A percentile compares a stretch with the other conserved stretches of the same genome.
Conservation (phyloP, 257 asterid genomes). For the Galeopsis tetrahit region DNA sequence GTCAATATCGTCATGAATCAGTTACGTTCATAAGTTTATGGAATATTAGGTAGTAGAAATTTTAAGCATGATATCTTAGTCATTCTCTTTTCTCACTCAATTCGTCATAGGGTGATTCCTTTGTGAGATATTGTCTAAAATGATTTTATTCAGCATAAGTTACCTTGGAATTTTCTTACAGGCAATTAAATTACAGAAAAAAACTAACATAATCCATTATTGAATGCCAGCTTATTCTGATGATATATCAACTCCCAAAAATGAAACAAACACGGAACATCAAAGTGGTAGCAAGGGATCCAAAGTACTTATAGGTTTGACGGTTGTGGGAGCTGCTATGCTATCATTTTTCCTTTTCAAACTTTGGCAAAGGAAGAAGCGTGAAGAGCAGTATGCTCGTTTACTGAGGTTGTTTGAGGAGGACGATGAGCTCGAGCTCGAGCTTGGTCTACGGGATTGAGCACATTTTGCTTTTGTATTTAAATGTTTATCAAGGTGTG, state of each 20-base stretch:
- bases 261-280: constrained; percentile 43
- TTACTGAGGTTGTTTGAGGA: constrained; percentile 85
- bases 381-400: constrained; percentile 91
- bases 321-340: constrained; percentile 46
- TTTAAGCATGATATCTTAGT: not conserved
- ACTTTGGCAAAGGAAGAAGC: constrained; percentile 84
- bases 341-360: constrained; percentile 68
- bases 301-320: constrained; percentile 47
- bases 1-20: not conserved
- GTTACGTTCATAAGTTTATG: not conserved
- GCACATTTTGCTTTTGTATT: constrained; percentile 23
- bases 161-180: constrained; percentile 10
- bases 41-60: constrained; percentile 4
- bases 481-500: constrained; percentile 50
- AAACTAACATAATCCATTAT: not conserved
- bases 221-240: constrained; percentile 61
- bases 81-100: not conserved
- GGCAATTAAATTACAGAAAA: constrained; percentile 6
- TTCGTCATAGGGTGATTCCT: not conserved
- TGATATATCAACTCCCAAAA: constrained; percentile 50
- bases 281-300: constrained; percentile 57
- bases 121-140: not conserved
- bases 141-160: constrained; percentile 7
- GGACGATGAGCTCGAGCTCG: constrained; percentile 94
- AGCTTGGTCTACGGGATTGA: constrained; percentile 92